Conservation (phyloP, 495 filamentous ascomycete genomes). For the Aspergillus campestris region DNA sequence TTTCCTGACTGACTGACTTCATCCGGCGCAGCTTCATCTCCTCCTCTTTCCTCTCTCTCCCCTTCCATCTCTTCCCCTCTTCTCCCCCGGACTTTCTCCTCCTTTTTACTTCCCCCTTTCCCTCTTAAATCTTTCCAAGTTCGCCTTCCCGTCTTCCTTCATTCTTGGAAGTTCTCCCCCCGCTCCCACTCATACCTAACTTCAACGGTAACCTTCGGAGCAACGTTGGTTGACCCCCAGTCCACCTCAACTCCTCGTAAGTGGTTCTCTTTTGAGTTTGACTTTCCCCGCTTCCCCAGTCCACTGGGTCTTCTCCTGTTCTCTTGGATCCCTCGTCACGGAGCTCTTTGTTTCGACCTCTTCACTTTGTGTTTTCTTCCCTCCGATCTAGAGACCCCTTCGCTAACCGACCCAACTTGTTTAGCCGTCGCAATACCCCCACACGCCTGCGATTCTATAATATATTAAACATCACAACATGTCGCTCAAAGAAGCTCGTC, state of each 20-base stretch:
- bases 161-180: background rate
- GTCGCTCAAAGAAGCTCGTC: slow-evolving; percentile 42
- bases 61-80: slow-evolving; percentile 4
- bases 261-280: slow-evolving; percentile 20
- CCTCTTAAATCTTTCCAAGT: slow-evolving; percentile 24
- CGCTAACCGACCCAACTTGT: background rate
- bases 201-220: background rate
- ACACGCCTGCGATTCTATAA: no score
- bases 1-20: slow-evolving; percentile 7
- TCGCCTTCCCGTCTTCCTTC: background rate
- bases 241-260: background rate
- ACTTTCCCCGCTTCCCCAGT: slow-evolving; percentile 30
- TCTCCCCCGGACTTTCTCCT: slow-evolving; percentile 6
- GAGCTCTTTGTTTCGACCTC: background rate
- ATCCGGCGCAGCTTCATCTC: slow-evolving; percentile 10
- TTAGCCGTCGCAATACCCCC: no score
- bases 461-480: slow-evolving; percentile 11
- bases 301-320: background rate
- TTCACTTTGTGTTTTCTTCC: background rate
- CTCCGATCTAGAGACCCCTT: background rate
- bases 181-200: background rate
- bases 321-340: background rate
- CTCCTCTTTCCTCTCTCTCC: background rate
- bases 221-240: background rate
- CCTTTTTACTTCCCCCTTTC: slow-evolving; percentile 35